A percentile compares a stretch with the other conserved stretches of the same genome.
These are phyloP conservation scores for Raddia distichophylla DNA, from an alignment of 176 grass and related monocot species.

Conservation along the genomic window DNA sequence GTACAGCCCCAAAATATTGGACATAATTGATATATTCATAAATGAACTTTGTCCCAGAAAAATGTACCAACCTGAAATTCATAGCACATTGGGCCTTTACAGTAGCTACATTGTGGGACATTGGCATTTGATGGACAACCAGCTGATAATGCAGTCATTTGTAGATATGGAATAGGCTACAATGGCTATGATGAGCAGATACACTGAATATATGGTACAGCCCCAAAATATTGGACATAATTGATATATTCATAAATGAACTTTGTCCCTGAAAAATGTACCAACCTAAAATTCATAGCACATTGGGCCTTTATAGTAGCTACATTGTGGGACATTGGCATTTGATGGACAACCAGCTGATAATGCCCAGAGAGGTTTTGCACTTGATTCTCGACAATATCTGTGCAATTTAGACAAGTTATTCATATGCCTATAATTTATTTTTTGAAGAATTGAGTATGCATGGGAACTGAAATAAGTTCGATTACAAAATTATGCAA, in stretches of 20 bases:
- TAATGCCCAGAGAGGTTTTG: slow-evolving; percentile 80
- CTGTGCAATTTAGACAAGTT: slow-evolving; percentile 45
- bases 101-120: slow-evolving; percentile 74
- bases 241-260: background rate
- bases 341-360: slow-evolving; percentile 63
- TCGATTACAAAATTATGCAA: background rate
- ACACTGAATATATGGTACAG: background rate
- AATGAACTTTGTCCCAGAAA: background rate
- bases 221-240: background rate
- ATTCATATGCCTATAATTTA: background rate
- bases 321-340: slow-evolving; percentile 67
- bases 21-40: slow-evolving; percentile 13
- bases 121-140: slow-evolving; percentile 60
- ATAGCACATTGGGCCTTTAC: slow-evolving; percentile 75
- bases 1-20: background rate
- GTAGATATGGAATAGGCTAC: background rate
- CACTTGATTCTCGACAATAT: slow-evolving; percentile 77
- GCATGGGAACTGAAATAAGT: slow-evolving; percentile 27
- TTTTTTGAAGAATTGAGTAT: background rate
- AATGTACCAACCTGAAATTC: slow-evolving; percentile 90
- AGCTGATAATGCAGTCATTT: slow-evolving; percentile 49
- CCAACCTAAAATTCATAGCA: slow-evolving; percentile 95
- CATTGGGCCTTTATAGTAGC: slow-evolving; percentile 74
- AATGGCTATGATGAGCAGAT: slow-evolving; percentile 2
- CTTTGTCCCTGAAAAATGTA: slow-evolving; percentile 3